Evolutionary conservation across 2,329 filamentous ascomycete genomes (phyloP).

Genomic region (Monilinia polystroma): DNA sequence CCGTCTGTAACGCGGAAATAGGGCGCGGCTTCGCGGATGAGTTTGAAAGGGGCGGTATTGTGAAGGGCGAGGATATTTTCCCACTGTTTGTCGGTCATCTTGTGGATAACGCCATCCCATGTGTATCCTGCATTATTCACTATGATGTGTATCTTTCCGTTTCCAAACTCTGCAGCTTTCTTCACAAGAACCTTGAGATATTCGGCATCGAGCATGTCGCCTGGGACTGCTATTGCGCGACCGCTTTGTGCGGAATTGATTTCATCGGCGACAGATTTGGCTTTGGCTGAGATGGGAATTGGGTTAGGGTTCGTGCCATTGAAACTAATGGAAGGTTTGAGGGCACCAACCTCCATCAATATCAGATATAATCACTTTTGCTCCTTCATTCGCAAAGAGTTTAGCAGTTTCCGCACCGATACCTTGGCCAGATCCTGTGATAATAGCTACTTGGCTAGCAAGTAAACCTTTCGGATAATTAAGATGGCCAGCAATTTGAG

Average conservation of each 20-base stretch:
- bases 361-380: constrained; percentile 79
- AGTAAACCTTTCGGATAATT: constrained; percentile 81
- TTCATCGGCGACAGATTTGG: constrained; percentile 61
- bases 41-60: constrained; percentile 81
- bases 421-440: constrained; percentile 82
- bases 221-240: constrained; percentile 70
- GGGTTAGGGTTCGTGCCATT: constrained; percentile 22
- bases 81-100: constrained; percentile 91
- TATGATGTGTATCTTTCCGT: constrained; percentile 85
- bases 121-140: constrained; percentile 93
- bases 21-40: constrained; percentile 75
- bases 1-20: constrained; percentile 87
- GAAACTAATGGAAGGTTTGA: constrained; percentile 21
- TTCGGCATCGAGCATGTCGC: constrained; percentile 70
- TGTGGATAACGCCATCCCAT: constrained; percentile 91
- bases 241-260: constrained; percentile 62
- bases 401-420: constrained; percentile 83
- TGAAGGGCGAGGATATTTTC: constrained; percentile 83
- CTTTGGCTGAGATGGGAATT: constrained; percentile 56
- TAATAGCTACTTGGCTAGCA: constrained; percentile 77
- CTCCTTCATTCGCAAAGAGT: constrained; percentile 84
- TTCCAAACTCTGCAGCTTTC: constrained; percentile 74
- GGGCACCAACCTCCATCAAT: constrained; percentile 65
- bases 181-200: constrained; percentile 73
- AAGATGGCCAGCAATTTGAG: constrained; percentile 74